phyloP scores from a whole-genome alignment of 2,329 filamentous ascomycete species.

The Fusarium euwallaceae region DNA sequence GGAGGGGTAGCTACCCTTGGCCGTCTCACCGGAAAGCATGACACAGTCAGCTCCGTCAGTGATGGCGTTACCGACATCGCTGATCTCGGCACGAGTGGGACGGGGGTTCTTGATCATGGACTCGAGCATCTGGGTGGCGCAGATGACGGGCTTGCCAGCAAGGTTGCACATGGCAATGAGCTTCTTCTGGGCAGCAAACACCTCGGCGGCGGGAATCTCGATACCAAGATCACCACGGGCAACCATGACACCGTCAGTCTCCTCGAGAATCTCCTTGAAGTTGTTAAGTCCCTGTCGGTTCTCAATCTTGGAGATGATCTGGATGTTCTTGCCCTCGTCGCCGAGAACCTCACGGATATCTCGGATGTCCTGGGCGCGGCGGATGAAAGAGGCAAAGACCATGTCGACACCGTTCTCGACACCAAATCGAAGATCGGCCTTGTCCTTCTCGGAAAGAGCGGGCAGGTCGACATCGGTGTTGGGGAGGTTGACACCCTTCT shows the following conservation, averaged over 20 bases:
- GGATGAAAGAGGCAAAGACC: slow-evolving; percentile 99
- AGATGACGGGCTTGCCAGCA: slow-evolving; percentile 98
- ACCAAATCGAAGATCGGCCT: slow-evolving; percentile 92
- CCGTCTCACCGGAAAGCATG: slow-evolving; percentile 99
- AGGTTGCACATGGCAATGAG: slow-evolving; percentile 99
- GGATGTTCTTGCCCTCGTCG: slow-evolving; percentile 92
- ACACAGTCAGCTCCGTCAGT: slow-evolving; percentile 99
- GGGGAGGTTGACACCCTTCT: slow-evolving; percentile 99
- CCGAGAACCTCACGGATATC: slow-evolving; percentile 94
- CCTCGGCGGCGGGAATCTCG: slow-evolving; percentile 97
- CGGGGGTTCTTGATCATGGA: slow-evolving; percentile 99
- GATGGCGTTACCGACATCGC: slow-evolving; percentile 97
- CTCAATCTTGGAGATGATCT: slow-evolving; percentile 99
- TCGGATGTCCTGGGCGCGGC: slow-evolving; percentile 90
- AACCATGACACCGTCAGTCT: slow-evolving; percentile 99
- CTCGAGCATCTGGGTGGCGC: slow-evolving; percentile 99
- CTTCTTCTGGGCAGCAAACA: slow-evolving; percentile 99
- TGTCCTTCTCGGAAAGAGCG: slow-evolving; percentile 97
- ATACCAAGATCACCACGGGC: slow-evolving; percentile 96
- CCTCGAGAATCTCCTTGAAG: slow-evolving; percentile 95
- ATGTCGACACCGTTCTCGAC: slow-evolving; percentile 99
- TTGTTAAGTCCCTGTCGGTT: slow-evolving; percentile 99
- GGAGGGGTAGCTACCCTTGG: slow-evolving; percentile 94
- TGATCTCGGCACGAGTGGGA: slow-evolving; percentile 97
- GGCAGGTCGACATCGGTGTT: slow-evolving; percentile 99